These are phyloP conservation scores for Cryptococcus sp. DNA, from an alignment of 1,284 basidiomycete species.

Conservation along the genomic window DNA sequence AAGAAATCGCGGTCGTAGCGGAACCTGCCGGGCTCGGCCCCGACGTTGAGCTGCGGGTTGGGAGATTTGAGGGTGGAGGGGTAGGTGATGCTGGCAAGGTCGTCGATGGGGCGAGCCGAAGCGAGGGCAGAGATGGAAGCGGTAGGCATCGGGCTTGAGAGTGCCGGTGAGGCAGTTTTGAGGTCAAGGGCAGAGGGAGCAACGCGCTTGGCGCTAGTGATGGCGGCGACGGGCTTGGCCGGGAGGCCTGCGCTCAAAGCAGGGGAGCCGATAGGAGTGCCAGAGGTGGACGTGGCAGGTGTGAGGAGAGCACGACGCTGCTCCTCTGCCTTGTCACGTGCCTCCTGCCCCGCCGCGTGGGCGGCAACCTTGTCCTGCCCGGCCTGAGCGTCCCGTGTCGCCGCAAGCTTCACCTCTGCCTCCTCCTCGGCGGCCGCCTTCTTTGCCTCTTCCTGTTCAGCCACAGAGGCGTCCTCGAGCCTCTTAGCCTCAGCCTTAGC, in stretches of 20 bases:
- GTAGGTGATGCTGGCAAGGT: conserved; percentile 74
- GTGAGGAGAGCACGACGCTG: conserved; percentile 26
- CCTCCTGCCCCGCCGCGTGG: conserved; percentile 22
- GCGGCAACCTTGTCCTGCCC: conserved; percentile 33
- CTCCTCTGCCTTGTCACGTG: conserved; percentile 30
- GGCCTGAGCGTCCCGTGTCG: conserved; percentile 25
- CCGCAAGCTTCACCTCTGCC: conserved; percentile 49
- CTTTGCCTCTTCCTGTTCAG: conserved; percentile 36
- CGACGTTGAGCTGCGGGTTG: conserved; percentile 75
- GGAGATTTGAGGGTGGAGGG: conserved; percentile 82
- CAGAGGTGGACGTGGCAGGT: conserved; percentile 25
- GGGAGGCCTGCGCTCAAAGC: conserved; percentile 46
- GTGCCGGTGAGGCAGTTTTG: conserved; percentile 43
- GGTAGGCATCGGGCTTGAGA: conserved; percentile 25
- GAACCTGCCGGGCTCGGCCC: conserved; percentile 81
- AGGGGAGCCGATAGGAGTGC: conserved; percentile 41
- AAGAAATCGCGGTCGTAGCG: conserved; percentile 98
- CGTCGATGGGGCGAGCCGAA: conserved; percentile 75
- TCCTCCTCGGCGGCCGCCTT: conserved; percentile 51
- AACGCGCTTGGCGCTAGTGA: conserved; percentile 34
- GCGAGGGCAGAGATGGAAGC: conserved; percentile 62
- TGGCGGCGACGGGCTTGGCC: conserved; percentile 45
- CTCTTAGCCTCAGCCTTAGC: conserved; percentile 44
- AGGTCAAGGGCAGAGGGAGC: conserved; percentile 69
- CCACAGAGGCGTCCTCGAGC: conserved; percentile 16